phyloP scores from a whole-genome alignment of 768 basidiomycete species.

The Serpula lacrymans region DNA sequence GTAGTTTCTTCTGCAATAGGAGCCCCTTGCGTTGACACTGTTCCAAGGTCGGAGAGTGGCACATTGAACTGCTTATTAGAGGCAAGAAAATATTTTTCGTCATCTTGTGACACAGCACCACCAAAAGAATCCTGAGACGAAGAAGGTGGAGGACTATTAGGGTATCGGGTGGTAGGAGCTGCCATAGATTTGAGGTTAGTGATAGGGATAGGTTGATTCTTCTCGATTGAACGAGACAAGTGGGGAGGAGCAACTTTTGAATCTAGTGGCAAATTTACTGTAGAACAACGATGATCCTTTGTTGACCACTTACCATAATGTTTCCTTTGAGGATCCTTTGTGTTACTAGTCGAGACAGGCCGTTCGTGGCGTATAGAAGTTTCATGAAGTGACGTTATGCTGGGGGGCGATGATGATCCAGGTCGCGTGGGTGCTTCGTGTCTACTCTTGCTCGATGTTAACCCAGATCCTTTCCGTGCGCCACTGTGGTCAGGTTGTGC shows the following conservation, averaged over 20 bases:
- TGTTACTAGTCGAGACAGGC: slow-evolving; percentile 25
- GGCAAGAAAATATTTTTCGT: slow-evolving; percentile 43
- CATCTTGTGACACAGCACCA: slow-evolving; percentile 45
- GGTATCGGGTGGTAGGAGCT: slow-evolving; percentile 14
- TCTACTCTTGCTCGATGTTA: slow-evolving; percentile 11
- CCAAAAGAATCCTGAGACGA: slow-evolving; percentile 65
- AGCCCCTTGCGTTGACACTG: slow-evolving; percentile 24
- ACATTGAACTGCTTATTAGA: slow-evolving; percentile 48
- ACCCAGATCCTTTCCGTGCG: no score
- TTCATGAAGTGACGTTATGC: slow-evolving; percentile 25
- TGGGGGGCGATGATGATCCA: slow-evolving; percentile 19
- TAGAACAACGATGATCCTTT: slow-evolving; percentile 16
- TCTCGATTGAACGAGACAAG: slow-evolving; percentile 22
- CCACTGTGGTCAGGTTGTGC: slow-evolving; percentile 6
- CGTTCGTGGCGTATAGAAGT: slow-evolving; percentile 19
- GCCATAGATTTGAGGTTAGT: slow-evolving; percentile 20
- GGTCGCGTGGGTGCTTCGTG: slow-evolving; percentile 19
- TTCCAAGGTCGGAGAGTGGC: slow-evolving; percentile 56
- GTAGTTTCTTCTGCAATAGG: neutral
- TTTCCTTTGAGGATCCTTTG: no score
- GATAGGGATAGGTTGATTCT: slow-evolving; percentile 11
- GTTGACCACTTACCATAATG: slow-evolving; percentile 32
- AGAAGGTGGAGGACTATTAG: slow-evolving; percentile 32
- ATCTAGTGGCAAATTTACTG: slow-evolving; percentile 16
- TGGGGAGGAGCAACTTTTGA: slow-evolving; percentile 33